Base-by-base conservation (phyloP, 495 filamentous ascomycete genomes). In the Paragyromitra xinjiangensis region DNA sequence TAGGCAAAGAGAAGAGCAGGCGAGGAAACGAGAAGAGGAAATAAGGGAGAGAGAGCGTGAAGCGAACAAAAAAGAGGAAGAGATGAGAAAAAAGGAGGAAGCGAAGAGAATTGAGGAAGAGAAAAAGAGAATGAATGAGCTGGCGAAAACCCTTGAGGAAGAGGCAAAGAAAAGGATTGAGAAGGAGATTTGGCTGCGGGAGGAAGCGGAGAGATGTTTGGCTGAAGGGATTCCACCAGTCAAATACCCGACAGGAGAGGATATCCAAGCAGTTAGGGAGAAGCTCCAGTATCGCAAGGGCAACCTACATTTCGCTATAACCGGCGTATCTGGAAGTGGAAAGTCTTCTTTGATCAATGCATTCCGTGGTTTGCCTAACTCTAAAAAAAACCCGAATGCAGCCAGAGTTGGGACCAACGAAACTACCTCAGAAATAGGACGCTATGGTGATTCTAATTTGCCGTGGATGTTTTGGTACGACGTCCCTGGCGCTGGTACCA, bases 331-430 rank as follows among this genome's bases (percentile, higher is more conserved):
- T 42, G 79, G 79, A 0, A 71, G 24, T 12, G 79, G 79, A 5
- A 81, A 81, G 34, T 71, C 65, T 0, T 76, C 77, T 1, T 48
- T 81, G 44, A 64, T 81, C 42, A 80, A 81, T 55, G 72, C 77
- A 14, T 65, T 80, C 50, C 78, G 68, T 12, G 73, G 77, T 14
- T 26, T 16, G 14, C n/a, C 26, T 2, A 59, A 72, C 44, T 37
- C 26, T 1, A 59, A 69, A 12, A 53, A 45, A 11, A n/a, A 64
- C 24, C 8, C 44, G 40, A 19, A 51, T 9, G 53, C 66, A 19
- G 79, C 71, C 5, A 40, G n/a, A 56, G 64, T 44, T 11, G 79
- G 79, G 7, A 58, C 53, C 1, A 63, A 7, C 19, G 79, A 81
- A 61, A 79, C 77, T 1, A 81, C 79, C 3, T 9, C 19, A 0